These are phyloP conservation scores for Mucor irregularis DNA, from an alignment of 371 early-diverging fungal genomes.

Conservation along the genomic window DNA sequence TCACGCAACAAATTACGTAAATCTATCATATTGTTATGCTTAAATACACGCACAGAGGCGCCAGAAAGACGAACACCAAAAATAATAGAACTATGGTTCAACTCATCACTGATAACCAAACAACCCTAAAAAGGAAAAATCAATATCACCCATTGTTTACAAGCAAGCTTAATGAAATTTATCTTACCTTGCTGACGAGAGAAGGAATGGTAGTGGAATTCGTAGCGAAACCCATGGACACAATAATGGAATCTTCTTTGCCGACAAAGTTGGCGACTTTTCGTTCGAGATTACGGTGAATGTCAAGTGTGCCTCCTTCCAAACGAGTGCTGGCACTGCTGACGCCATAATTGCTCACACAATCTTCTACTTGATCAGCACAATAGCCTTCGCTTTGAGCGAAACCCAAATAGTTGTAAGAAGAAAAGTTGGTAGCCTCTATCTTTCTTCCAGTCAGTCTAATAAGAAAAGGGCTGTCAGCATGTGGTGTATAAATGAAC, in stretches of 20 bases:
- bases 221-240: constrained; percentile 84
- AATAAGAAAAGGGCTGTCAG: not conserved
- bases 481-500: not conserved
- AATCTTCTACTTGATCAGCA: constrained; percentile 87
- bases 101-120: constrained; percentile 96
- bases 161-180: too few relatives aligned
- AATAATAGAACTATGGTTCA: constrained; percentile 98
- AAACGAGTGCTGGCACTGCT: constrained; percentile 66
- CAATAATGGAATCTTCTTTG: constrained; percentile 45
- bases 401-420: constrained; percentile 99
- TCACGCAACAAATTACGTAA: constrained; percentile 88
- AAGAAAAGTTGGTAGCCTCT: constrained; percentile 92
- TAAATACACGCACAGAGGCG: constrained; percentile 93
- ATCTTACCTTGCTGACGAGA: constrained; percentile 79
- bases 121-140: constrained; percentile 53
- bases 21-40: constrained; percentile 89
- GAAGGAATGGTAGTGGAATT: constrained; percentile 97
- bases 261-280: constrained; percentile 89
- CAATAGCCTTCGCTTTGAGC: constrained; percentile 91
- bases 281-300: constrained; percentile 85
- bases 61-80: constrained; percentile 95
- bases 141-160: too few relatives aligned
- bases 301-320: constrained; percentile 71
- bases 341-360: constrained; percentile 67
- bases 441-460: constrained; percentile 79